phyloP scores from a whole-genome alignment of 1,284 basidiomycete species.

The Tilletia setariae region DNA sequence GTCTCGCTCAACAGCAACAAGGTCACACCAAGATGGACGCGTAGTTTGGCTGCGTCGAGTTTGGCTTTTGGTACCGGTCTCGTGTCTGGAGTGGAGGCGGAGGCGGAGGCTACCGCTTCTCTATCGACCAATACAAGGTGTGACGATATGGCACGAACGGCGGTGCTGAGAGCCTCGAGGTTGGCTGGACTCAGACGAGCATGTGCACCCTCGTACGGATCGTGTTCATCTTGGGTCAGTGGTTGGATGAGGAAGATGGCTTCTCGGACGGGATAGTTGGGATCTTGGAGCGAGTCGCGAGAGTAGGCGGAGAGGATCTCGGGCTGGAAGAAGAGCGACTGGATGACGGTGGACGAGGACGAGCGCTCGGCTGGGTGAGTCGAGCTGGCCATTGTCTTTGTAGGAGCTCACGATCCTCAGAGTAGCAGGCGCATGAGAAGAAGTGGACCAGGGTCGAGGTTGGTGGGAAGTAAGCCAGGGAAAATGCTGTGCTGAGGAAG shows the following conservation, averaged over 20 bases:
- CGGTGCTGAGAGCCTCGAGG: not conserved
- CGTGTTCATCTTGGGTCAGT: not conserved
- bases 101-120: not conserved
- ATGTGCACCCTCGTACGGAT: not conserved
- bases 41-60: not conserved
- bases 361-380: too few species aligned
- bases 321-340: conserved; percentile 8
- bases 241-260: conserved; percentile 4
- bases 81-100: not conserved
- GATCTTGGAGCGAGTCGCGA: conserved; percentile 3
- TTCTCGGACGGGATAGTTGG: not conserved
- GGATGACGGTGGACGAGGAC: not conserved
- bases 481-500: not conserved
- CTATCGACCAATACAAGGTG: conserved; percentile 8
- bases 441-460: too few species aligned
- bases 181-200: conserved; percentile 8
- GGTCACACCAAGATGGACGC: not conserved
- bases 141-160: not conserved
- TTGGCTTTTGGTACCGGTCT: not conserved
- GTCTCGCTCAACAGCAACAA: not conserved
- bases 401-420: too few species aligned
- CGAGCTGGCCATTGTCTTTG: too few species aligned
- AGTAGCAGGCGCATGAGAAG: too few species aligned
- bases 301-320: conserved; percentile 1
- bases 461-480: too few species aligned